These are phyloP conservation scores for Clarireedia hainanense DNA, from an alignment of 2,329 filamentous ascomycete species.

Conservation along the genomic window DNA sequence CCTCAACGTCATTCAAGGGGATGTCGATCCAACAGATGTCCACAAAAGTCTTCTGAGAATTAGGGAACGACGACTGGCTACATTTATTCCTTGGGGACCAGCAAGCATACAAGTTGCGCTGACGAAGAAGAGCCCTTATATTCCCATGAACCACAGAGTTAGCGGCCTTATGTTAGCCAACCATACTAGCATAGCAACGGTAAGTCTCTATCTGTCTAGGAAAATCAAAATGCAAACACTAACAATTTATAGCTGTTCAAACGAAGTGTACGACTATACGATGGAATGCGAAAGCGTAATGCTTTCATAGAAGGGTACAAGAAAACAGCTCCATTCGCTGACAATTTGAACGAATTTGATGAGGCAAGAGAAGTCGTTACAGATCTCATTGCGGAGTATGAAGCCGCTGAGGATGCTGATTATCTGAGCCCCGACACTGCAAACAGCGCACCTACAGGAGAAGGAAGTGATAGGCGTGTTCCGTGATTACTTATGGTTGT, in stretches of 20 bases:
- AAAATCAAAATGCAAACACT: constrained; percentile 1
- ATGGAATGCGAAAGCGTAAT: constrained; percentile 89
- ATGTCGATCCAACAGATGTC: constrained; percentile 95
- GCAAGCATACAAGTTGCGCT: constrained; percentile 96
- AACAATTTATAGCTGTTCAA: constrained; percentile 63
- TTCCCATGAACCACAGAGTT: constrained; percentile 87
- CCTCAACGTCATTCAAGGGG: constrained; percentile 96
- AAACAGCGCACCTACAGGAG: constrained; percentile 20
- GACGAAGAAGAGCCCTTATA: constrained; percentile 93
- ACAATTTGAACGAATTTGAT: constrained; percentile 90
- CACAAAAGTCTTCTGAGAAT: constrained; percentile 97
- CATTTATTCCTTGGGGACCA: constrained; percentile 97
- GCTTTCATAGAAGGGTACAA: constrained; percentile 96
- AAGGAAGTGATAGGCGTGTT: constrained; percentile 25
- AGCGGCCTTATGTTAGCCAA: constrained; percentile 97
- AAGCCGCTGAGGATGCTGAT: constrained; percentile 84
- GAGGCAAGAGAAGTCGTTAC: constrained; percentile 86
- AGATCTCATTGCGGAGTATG: constrained; percentile 89
- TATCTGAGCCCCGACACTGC: constrained; percentile 63
- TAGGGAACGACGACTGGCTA: constrained; percentile 84
- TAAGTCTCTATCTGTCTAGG: constrained; percentile 32
- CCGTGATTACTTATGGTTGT: constrained; percentile 11
- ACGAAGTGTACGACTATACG: constrained; percentile 85
- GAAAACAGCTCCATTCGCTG: constrained; percentile 86
- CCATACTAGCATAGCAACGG: constrained; percentile 91